phyloP scores from a whole-genome alignment of 345 rosid genomes.

The Salix dunnii region DNA sequence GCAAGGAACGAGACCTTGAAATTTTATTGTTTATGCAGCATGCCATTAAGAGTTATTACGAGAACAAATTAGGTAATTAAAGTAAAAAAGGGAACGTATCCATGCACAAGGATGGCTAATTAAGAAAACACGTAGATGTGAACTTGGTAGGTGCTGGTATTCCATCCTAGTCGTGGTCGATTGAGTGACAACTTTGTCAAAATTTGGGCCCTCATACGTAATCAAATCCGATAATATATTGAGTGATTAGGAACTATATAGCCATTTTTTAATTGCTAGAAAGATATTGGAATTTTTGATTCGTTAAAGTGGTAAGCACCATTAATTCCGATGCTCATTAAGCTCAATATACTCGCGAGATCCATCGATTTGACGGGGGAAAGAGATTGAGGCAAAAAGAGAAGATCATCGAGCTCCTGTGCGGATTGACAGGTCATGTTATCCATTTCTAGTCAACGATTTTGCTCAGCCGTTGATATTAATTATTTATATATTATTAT shows the following conservation, averaged over 20 bases:
- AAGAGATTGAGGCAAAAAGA: not conserved
- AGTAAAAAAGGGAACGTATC: not conserved
- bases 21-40: not conserved
- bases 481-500: not conserved
- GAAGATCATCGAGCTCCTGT: not conserved
- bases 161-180: too few relatives aligned
- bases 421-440: not conserved
- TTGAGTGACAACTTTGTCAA: too few relatives aligned
- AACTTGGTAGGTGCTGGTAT: too few relatives aligned
- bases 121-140: not conserved
- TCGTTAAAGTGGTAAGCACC: too few relatives aligned
- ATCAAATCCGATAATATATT: too few relatives aligned
- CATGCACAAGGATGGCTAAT: not conserved
- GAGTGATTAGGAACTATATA: too few relatives aligned
- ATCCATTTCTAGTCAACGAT: not conserved
- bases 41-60: not conserved
- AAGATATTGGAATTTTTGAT: too few relatives aligned
- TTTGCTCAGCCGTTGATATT: not conserved
- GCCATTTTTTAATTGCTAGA: too few relatives aligned
- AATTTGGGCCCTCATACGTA: too few relatives aligned
- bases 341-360: too few relatives aligned
- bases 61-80: not conserved
- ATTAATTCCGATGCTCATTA: too few relatives aligned
- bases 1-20: slow-evolving; percentile 24
- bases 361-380: too few relatives aligned